Evolutionary conservation across 2,329 filamentous ascomycete genomes (phyloP).

Genomic region (Fusarium sp.): DNA sequence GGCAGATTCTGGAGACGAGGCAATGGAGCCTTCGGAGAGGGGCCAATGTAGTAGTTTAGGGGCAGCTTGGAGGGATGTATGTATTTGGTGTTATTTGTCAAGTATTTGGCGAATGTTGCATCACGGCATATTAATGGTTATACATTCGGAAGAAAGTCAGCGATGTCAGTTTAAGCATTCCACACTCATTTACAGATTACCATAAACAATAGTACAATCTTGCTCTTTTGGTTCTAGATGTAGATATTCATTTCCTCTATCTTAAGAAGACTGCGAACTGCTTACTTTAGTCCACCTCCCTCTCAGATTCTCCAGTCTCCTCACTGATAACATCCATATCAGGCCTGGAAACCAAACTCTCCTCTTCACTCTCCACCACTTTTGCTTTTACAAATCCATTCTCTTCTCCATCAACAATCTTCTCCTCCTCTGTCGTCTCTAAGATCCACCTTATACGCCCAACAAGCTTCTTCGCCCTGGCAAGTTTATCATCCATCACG

Average conservation of each 20-base stretch:
- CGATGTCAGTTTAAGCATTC: too few species aligned
- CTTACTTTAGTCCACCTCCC: neutral
- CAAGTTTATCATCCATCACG: constrained; percentile 37
- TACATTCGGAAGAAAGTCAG: neutral
- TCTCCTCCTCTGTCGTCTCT: constrained; percentile 11
- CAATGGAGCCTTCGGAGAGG: constrained; percentile 44
- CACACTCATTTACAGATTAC: neutral
- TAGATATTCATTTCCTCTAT: neutral
- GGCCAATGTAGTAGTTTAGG: constrained; percentile 5
- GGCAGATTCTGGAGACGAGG: constrained; percentile 44
- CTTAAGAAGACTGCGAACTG: neutral
- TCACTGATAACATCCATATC: constrained; percentile 18
- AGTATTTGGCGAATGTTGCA: neutral
- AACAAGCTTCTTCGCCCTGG: constrained; percentile 31
- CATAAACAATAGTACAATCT: neutral
- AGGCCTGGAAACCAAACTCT: neutral
- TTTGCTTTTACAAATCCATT: too few species aligned
- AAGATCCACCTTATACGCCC: constrained; percentile 7
- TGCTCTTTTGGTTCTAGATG: neutral
- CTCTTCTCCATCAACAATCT: neutral
- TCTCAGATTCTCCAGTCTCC: constrained; percentile 7
- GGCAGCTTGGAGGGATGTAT: neutral
- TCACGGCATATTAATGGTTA: neutral
- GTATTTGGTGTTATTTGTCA: neutral
- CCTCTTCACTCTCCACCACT: neutral